phyloP scores from a whole-genome alignment of 371 early-diverging fungal genomes.

The Mortierella sp. region DNA sequence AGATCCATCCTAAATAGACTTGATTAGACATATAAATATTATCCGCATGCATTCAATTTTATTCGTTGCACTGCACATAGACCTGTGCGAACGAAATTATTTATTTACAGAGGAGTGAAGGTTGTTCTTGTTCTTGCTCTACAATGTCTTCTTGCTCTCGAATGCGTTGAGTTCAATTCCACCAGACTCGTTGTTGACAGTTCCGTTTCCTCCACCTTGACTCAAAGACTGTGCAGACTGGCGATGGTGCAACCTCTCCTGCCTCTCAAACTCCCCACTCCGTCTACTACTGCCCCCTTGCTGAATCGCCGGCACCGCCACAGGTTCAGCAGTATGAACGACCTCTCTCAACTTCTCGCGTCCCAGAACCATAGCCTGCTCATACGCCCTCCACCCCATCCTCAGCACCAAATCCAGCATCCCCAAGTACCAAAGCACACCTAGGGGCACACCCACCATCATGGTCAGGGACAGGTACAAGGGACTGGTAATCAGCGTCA shows the following conservation, averaged over 20 bases:
- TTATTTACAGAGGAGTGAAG: background rate
- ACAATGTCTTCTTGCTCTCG: slow-evolving; percentile 33
- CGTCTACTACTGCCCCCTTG: background rate
- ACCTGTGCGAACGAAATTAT: background rate
- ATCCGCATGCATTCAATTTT: background rate
- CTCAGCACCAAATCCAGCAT: slow-evolving; percentile 75
- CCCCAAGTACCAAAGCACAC: slow-evolving; percentile 73
- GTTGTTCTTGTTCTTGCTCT: background rate
- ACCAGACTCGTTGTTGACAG: slow-evolving; percentile 16
- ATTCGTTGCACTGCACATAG: background rate
- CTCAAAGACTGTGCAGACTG: slow-evolving; percentile 18
- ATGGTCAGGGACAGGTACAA: slow-evolving; percentile 79
- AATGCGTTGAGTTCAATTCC: slow-evolving; percentile 36
- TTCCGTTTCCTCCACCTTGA: background rate
- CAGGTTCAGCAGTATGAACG: slow-evolving; percentile 25
- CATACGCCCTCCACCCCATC: slow-evolving; percentile 56
- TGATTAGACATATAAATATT: background rate
- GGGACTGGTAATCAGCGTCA: slow-evolving; percentile 85
- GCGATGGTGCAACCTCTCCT: slow-evolving; percentile 29
- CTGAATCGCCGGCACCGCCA: background rate
- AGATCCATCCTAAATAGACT: slow-evolving; percentile 47
- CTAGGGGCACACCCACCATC: slow-evolving; percentile 64
- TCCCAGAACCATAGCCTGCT: slow-evolving; percentile 37
- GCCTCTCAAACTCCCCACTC: background rate
- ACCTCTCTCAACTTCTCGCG: slow-evolving; percentile 43